Percentiles rank a stretch among this genome's conserved stretches.
These are phyloP conservation scores for Isabelozyma pseudorhagii DNA, from an alignment of 805 yeast species.

Conservation along the genomic window DNA sequence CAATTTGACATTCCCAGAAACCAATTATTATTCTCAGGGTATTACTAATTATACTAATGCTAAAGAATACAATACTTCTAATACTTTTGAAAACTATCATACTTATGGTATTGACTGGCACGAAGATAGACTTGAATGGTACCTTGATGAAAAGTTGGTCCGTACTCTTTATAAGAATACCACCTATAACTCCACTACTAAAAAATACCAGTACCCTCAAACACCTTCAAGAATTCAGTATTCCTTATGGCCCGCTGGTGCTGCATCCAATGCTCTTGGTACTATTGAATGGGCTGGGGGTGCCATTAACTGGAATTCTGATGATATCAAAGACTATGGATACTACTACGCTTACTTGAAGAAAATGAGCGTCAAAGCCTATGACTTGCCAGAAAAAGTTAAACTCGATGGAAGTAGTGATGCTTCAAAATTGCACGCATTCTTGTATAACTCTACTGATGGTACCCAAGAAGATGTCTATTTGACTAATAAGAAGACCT, in stretches of 20 bases:
- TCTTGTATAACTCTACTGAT: conserved; percentile 43
- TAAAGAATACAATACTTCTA: conserved; percentile 34
- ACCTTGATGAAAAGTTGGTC: conserved; percentile 61
- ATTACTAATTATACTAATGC: conserved; percentile 63
- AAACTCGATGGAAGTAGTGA: conserved; percentile 28
- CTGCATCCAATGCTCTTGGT: conserved; percentile 50
- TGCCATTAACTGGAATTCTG: conserved; percentile 73
- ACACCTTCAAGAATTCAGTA: conserved; percentile 73
- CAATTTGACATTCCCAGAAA: conserved; percentile 62
- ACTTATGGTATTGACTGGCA: conserved; percentile 78
- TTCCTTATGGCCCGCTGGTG: conserved; percentile 80
- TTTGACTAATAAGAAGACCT: conserved; percentile 61
- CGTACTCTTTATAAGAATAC: conserved; percentile 62
- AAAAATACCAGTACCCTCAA: conserved; percentile 60
- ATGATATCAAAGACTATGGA: conserved; percentile 73
- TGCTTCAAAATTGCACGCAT: conserved; percentile 52
- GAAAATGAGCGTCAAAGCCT: conserved; percentile 61
- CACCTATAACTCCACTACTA: conserved; percentile 62
- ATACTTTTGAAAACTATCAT: conserved; percentile 70
- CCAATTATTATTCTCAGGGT: conserved; percentile 82
- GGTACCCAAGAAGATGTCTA: conserved; percentile 38
- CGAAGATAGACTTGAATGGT: conserved; percentile 70
- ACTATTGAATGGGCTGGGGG: conserved; percentile 90
- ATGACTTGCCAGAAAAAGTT: conserved; percentile 65
- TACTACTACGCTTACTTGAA: conserved; percentile 70